Base-by-base conservation (phyloP, 192 early-diverging fungal species). In the Haplosporangium gracile region DNA sequence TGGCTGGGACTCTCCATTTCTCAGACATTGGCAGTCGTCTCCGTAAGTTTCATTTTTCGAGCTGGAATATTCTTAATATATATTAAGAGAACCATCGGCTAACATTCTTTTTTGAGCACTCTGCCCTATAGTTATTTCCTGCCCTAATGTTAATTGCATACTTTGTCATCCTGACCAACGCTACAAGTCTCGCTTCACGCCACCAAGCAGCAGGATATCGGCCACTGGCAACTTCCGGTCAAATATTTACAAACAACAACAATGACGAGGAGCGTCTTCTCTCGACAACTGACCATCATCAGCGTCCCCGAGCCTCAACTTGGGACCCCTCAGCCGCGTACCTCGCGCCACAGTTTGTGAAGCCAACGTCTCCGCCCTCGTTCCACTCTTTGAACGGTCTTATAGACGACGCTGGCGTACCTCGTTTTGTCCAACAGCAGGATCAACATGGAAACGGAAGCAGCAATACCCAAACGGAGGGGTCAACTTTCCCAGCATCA, bases 1-100 rank as follows among this genome's bases (percentile, higher is more conserved):
- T 88, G 89, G 87, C 32, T 88, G 0, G 83, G 87, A 8, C 72
- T 88, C 34, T 78, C 82, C 1, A 68, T 90, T 5, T 73, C 76
- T 8, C 45, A n/a, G 4, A 85, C 82, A 8, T 74, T 90, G 4
- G 78, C 47, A 36, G 57, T 88, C 68, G 83, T 90, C 1, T 34
- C 87, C 29, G 88, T 84, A 83, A 22, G 77, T 26, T 40, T 39
- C 2, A 32, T 53, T 36, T 29, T 24, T 70, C 13, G 10, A 51
- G 20, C 16, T 18, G 16, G 11, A 11, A 43, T 18, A 20, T 10
- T 34, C 16, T 49, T n/a, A 22, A 11, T 11, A 38, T 36, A 42
- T 69, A 24, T 18, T 5, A 51, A 22, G 16, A 51, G 49, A 5
- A 51, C 49, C 16, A 22, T 22, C 16, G 18, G 5, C 49, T 51